phyloP scores from a whole-genome alignment of 139 green algal genomes.

The Ettlia oleoabundans region DNA sequence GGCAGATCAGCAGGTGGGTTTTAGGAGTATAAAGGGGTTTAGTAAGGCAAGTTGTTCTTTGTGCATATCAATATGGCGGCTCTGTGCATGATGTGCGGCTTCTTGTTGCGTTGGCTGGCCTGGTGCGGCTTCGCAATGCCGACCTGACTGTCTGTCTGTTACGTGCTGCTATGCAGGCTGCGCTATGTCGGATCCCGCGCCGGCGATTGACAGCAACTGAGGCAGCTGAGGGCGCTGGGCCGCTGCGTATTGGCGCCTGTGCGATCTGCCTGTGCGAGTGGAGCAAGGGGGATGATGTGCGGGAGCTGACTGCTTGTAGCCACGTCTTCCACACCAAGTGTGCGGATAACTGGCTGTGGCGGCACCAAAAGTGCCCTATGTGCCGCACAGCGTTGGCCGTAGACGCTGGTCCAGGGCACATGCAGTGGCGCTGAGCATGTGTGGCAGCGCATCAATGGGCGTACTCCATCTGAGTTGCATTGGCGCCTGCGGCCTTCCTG shows the following conservation, averaged over 20 bases:
- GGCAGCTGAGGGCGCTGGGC: background rate
- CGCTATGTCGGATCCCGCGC: conserved; percentile 22
- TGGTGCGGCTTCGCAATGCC: too few species aligned
- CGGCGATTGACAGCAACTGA: background rate
- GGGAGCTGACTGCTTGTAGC: conserved; percentile 2
- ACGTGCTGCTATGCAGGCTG: too few species aligned
- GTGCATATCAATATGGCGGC: too few species aligned
- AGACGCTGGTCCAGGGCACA: background rate
- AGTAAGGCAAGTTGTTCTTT: too few species aligned
- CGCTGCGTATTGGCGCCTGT: conserved; percentile 4
- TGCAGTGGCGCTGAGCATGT: background rate
- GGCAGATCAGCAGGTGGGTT: conserved; percentile 19
- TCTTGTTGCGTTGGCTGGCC: too few species aligned
- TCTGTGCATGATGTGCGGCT: too few species aligned
- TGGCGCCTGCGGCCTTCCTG: too few species aligned
- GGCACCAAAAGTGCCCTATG: conserved; percentile 26
- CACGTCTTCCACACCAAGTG: conserved; percentile 31
- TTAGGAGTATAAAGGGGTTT: too few species aligned
- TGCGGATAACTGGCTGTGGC: conserved; percentile 29
- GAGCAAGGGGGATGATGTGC: conserved; percentile 8
- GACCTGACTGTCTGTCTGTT: too few species aligned
- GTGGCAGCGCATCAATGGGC: too few species aligned
- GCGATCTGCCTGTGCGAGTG: conserved; percentile 34
- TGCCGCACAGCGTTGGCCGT: conserved; percentile 18
- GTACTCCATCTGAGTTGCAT: too few species aligned